Evolutionary conservation across 78 protist genomes (phyloP), one percentile per base, ranked within the genome.

Genomic region (Anaeramoeba flamelloides): DNA sequence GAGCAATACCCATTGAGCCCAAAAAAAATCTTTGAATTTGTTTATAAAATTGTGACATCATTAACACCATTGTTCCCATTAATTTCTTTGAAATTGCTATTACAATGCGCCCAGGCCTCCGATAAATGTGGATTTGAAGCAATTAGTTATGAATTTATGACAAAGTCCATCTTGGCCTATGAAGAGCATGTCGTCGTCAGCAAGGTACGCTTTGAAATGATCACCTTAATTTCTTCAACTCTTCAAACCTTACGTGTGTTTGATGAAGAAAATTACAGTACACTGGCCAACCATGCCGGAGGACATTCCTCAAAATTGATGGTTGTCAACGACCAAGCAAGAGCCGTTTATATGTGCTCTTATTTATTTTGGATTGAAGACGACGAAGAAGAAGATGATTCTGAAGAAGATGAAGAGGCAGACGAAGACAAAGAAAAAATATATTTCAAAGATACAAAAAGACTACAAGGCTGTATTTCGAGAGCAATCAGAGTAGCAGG

Each of bases 111-210:
- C 3, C 86, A 82, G 79, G 77, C 77, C 33, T 95, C 96, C 31
- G 90, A 87, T 80, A 0, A 31, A 3, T 85, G 89, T 79, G 86
- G 65, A 36, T 37, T 80, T 36, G 89, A 83, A 64, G 76, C 69
- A 34, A 65, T 74, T 38, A 89, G 90, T 33, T 86, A 92, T 39
- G 94, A 94, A 17, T 87, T 89, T 77, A 41, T 90, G 41, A 77
- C 86, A 1, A 80, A 89, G 85, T 97, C 97, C 1, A 86, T 93
- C 65, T 0, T 78, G 1, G 36, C 90, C 75, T 94, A 86, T 89
- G 98, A 96, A 83, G 98, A 93, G 39, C 91, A 88, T 37, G 79
- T 91, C 65, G 40, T 87, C 2, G 96, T 90, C 74, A 79, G 87
- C 74, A 79, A 79, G 80, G 82, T 82, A 2, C 95, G 91, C 81